These are phyloP conservation scores for Bromus sterilis DNA, from an alignment of 176 grass and related monocot genomes.

Conservation along the genomic window DNA sequence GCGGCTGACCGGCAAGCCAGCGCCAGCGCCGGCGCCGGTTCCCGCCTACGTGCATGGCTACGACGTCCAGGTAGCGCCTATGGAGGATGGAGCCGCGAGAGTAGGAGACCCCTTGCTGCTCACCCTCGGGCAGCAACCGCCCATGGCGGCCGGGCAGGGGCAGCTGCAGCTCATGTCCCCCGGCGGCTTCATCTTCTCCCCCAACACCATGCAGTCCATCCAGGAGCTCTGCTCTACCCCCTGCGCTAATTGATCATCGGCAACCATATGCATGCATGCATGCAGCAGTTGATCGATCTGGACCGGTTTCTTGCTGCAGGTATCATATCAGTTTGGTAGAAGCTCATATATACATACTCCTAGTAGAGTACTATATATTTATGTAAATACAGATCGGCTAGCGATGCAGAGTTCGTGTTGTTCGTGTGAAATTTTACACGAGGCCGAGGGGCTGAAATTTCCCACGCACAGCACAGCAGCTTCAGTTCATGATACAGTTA, in stretches of 20 bases:
- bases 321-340: background rate
- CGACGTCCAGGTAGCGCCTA: background rate
- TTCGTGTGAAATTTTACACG: slow-evolving; percentile 17
- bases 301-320: background rate
- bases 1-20: slow-evolving; percentile 45
- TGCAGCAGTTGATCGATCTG: too few species aligned
- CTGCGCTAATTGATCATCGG: background rate
- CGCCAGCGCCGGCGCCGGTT: background rate
- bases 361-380: background rate
- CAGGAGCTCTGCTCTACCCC: slow-evolving; percentile 43
- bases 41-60: too few species aligned
- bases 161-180: slow-evolving; percentile 27
- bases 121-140: slow-evolving; percentile 33
- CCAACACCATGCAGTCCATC: slow-evolving; percentile 32
- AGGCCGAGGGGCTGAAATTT: slow-evolving; percentile 6
- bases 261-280: background rate
- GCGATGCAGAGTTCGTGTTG: background rate
- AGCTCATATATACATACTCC: background rate
- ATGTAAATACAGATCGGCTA: background rate
- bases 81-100: background rate
- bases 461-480: slow-evolving; percentile 17
- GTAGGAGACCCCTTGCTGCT: slow-evolving; percentile 33
- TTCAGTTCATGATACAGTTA: background rate
- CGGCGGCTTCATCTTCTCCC: slow-evolving; percentile 36
- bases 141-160: slow-evolving; percentile 30